Percentiles rank a stretch among this genome's conserved stretches.
Evolutionary conservation across 78 protist species (phyloP).

Genomic region (Dictyostelium intermedium): DNA sequence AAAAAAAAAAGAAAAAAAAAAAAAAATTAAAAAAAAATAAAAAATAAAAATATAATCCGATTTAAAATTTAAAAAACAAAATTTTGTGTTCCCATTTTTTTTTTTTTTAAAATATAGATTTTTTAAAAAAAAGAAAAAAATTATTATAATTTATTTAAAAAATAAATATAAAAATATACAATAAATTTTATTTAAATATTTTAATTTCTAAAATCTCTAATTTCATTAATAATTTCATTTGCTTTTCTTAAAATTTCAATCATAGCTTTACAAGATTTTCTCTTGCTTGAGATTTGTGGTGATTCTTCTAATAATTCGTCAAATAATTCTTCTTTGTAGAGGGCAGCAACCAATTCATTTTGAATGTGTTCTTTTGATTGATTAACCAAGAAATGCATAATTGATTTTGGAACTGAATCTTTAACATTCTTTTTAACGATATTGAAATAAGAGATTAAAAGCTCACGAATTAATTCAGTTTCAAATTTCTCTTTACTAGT

Average conservation of each 20-base stretch:
- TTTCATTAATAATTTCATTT: constrained; percentile 86
- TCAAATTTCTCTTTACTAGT: constrained; percentile 45
- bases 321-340: constrained; percentile 90
- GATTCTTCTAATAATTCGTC: constrained; percentile 89
- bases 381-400: constrained; percentile 96
- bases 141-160: too few species aligned
- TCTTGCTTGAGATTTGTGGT: constrained; percentile 57
- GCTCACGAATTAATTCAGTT: constrained; percentile 80
- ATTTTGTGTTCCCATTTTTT: too few species aligned
- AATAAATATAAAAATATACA: too few species aligned
- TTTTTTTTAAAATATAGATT: too few species aligned
- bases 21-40: too few species aligned
- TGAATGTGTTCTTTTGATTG: constrained; percentile 86
- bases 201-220: constrained; percentile 40
- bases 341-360: constrained; percentile 83
- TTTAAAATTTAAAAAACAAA: too few species aligned
- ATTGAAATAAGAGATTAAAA: constrained; percentile 87
- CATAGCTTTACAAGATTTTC: constrained; percentile 78
- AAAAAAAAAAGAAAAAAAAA: too few species aligned
- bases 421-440: constrained; percentile 91
- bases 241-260: constrained; percentile 82
- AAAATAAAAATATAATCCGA: neutral
- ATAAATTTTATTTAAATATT: neutral
- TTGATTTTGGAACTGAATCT: constrained; percentile 95
- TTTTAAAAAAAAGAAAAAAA: too few species aligned